A percentile compares a stretch with the other conserved stretches of the same genome.
These are phyloP conservation scores for Penicillium hesseltinei DNA, from an alignment of 2,329 filamentous ascomycete genomes.

Conservation along the genomic window DNA sequence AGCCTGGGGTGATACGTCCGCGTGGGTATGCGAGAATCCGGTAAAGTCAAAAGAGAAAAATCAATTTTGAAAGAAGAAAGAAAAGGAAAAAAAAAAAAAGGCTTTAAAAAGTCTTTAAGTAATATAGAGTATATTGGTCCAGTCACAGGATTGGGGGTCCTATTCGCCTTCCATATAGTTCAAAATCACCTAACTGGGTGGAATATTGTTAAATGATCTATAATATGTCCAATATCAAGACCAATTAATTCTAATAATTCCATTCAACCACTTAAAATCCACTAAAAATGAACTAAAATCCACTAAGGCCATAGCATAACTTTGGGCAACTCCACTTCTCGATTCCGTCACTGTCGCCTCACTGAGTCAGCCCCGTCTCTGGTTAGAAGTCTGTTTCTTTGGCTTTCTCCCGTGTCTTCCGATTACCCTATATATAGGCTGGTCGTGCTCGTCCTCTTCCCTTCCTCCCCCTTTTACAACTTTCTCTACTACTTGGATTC, in stretches of 20 bases:
- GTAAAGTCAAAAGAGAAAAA: neutral
- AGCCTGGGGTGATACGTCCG: neutral
- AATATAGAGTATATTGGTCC: neutral
- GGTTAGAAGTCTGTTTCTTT: conserved; percentile 10
- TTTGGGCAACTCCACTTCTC: conserved; percentile 21
- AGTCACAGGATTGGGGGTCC: neutral
- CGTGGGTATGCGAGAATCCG: neutral
- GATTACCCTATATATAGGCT: conserved; percentile 21
- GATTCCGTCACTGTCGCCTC: conserved; percentile 26
- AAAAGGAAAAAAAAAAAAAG: neutral
- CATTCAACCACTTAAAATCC: neutral
- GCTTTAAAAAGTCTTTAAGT: neutral
- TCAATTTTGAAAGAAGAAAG: neutral
- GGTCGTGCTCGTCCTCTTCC: neutral
- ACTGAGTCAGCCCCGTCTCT: conserved; percentile 24
- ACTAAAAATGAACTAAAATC: neutral
- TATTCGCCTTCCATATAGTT: neutral
- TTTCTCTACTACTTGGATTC: neutral
- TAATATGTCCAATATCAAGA: neutral
- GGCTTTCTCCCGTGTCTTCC: conserved; percentile 26
- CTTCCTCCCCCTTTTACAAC: conserved; percentile 7
- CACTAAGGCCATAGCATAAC: conserved; percentile 1
- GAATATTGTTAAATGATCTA: neutral
- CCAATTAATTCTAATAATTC: neutral
- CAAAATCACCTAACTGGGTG: neutral